These are phyloP conservation scores for Pisolithus marmoratus DNA, from an alignment of 768 basidiomycete species.

Conservation along the genomic window DNA sequence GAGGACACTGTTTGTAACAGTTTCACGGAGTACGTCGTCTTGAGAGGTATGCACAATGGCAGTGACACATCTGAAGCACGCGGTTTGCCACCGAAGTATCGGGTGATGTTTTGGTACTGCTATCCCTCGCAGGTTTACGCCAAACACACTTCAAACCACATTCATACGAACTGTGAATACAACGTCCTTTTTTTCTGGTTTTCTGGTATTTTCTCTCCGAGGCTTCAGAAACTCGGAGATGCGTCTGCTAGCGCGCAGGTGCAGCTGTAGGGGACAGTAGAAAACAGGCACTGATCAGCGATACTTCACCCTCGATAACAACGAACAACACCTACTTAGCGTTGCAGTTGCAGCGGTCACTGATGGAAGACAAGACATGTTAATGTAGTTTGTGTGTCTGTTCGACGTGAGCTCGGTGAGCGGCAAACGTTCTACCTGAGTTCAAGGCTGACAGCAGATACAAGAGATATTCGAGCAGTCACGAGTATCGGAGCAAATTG, in stretches of 20 bases:
- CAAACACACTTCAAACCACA: neutral
- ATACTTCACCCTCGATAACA: neutral
- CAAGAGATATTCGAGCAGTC: neutral
- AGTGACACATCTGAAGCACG: no score
- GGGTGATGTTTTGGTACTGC: neutral
- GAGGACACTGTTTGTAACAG: no score
- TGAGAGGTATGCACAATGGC: no score
- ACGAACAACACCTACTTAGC: neutral
- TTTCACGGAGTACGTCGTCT: no score
- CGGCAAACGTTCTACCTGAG: neutral
- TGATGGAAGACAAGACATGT: neutral
- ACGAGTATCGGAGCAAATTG: neutral
- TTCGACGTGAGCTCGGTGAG: neutral
- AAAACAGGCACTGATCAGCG: neutral
- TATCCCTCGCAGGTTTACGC: neutral
- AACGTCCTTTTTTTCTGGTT: neutral
- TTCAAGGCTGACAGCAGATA: neutral
- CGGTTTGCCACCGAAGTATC: neutral
- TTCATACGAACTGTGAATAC: neutral
- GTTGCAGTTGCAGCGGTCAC: neutral
- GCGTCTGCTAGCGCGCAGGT: neutral
- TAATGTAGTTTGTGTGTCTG: neutral
- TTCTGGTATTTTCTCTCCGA: neutral
- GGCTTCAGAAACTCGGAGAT: neutral
- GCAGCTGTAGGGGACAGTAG: neutral